These are phyloP conservation scores for Butyriboletus appendiculatus DNA, from an alignment of 1,284 basidiomycete genomes.

Conservation along the genomic window DNA sequence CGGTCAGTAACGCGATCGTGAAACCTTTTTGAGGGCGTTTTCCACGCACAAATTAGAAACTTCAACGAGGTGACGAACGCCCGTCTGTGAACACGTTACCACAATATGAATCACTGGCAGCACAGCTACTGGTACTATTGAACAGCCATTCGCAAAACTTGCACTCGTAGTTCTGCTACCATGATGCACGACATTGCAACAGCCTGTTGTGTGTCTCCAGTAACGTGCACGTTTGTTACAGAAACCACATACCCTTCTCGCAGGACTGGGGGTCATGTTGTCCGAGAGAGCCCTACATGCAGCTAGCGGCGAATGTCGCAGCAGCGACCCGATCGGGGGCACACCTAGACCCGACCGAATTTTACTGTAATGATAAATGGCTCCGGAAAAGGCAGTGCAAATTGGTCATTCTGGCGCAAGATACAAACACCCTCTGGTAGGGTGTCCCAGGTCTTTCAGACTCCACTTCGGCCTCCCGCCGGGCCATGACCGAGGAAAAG, in stretches of 20 bases:
- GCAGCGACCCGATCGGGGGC: background rate
- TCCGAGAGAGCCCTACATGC: background rate
- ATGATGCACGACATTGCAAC: background rate
- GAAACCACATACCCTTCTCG: background rate
- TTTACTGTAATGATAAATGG: no score
- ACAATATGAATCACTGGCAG: no score
- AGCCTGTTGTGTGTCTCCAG: background rate
- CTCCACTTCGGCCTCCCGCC: background rate
- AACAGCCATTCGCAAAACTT: background rate
- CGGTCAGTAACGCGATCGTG: background rate
- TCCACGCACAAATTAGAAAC: background rate
- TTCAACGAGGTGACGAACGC: background rate
- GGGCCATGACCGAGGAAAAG: background rate
- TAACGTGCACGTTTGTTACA: background rate
- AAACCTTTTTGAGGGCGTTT: background rate
- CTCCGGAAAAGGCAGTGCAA: background rate
- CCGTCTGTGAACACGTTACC: background rate
- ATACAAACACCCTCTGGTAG: background rate
- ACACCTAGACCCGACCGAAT: background rate
- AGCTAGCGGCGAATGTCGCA: background rate
- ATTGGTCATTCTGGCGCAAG: background rate
- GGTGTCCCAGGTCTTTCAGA: background rate
- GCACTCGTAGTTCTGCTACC: background rate
- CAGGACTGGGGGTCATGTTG: background rate
- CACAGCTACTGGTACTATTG: background rate